Conservation (phyloP, 2,329 filamentous ascomycete species). For the Fusarium sp. region DNA sequence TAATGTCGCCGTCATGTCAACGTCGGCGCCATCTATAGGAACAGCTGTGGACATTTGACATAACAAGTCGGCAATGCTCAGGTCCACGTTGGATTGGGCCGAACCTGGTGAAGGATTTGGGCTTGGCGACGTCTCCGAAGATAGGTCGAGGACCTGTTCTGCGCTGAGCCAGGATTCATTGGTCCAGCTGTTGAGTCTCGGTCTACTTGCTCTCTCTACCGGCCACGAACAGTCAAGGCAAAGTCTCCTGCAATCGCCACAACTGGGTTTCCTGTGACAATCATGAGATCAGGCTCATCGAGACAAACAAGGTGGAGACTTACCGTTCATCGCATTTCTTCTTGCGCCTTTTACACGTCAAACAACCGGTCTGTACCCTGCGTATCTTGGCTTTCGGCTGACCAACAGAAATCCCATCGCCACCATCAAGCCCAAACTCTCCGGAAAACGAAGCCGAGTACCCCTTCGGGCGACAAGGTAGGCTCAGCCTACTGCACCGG, state of each 20-base stretch:
- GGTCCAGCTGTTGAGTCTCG: not conserved
- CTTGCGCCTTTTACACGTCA: conserved; percentile 5
- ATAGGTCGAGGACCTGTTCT: not conserved
- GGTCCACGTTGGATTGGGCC: not conserved
- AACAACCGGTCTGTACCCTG: not conserved
- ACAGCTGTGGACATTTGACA: not conserved
- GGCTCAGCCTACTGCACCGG: not conserved
- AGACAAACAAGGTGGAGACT: not conserved
- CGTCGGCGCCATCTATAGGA: not conserved
- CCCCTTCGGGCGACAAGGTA: not conserved
- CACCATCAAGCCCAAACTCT: not conserved
- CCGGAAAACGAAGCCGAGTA: not conserved
- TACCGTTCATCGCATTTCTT: conserved; percentile 6
- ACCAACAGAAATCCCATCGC: not conserved
- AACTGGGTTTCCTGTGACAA: not conserved
- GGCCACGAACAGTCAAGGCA: not conserved
- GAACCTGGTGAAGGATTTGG: not conserved
- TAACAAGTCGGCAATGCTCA: not conserved
- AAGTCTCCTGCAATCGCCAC: not conserved
- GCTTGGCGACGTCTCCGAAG: not conserved
- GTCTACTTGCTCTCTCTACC: not conserved
- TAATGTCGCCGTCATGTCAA: not conserved
- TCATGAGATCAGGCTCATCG: not conserved
- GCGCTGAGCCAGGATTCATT: not conserved
- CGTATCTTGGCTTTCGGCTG: not conserved